Base-by-base conservation (phyloP, 83 land plant species). In the Diphasiastrum complanatum region DNA sequence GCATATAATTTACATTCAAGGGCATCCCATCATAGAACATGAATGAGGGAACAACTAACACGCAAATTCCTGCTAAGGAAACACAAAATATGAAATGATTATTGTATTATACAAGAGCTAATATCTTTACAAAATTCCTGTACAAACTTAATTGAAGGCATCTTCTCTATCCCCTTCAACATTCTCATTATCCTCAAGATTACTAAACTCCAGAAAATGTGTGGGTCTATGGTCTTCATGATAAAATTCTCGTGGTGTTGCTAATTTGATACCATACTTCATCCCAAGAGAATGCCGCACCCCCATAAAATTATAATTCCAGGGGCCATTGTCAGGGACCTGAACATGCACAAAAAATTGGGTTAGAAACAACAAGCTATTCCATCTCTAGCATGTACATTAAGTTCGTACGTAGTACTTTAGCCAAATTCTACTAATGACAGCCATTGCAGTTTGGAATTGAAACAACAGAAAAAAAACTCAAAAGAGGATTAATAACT, bases 231-330 rank as follows among this genome's bases (percentile, higher is more conserved):
- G 99, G 33, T 85, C 96, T 63, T 93, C 96, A 61, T 93, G 89
- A 45, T 89, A 93, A 66, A 72, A 93, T 28, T 93, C 96, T 8
- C 91, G 64, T n/a, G 99, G 96, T 5, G 83, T 67, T 22, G 97
- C 85, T 10, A 93, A 86, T 74, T 86, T 93, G 26, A 86, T 65
- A 8, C 92, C 89, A 49, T 93, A 89, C 66, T 71, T 81, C 99
- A 93, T 89, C 70, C 99, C 76, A 6, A 70, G 76, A 0, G 91
- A 79, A 61, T 93, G 99, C 65, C 86, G 89, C 29, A 93, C 99
- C 33, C 99, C 99, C 99, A 93, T 93, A 66, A 89, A 93, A 55
- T 93, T 93, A 69, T 85, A 93, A 56, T 93, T 93, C 99, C 99
- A 93, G 4, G 92, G 91, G 38, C 99, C 99, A 57, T 83, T 93